Evolutionary conservation across 2,329 filamentous ascomycete species (phyloP).

Genomic region (Emericellopsis atlantica): DNA sequence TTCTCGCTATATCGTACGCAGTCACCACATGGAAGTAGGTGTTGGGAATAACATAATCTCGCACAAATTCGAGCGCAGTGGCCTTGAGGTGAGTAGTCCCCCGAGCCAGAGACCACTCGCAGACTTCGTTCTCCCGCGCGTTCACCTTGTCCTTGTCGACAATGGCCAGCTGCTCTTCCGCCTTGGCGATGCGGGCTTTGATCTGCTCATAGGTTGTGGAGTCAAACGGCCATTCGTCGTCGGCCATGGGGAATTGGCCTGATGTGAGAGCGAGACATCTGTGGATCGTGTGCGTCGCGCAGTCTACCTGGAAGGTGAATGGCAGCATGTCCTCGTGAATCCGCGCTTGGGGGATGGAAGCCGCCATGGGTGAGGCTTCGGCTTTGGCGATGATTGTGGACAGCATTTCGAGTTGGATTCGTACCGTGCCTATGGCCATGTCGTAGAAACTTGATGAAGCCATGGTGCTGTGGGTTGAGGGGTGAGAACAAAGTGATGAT

Average conservation of each 20-base stretch:
- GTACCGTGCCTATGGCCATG: too few relatives aligned
- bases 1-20: slow-evolving; percentile 47
- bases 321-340: slow-evolving; percentile 29
- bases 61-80: slow-evolving; percentile 26
- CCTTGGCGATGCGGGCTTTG: slow-evolving; percentile 18
- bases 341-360: slow-evolving; percentile 16
- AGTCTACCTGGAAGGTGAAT: slow-evolving; percentile 25
- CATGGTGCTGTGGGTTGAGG: too few relatives aligned
- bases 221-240: slow-evolving; percentile 18
- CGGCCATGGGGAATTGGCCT: slow-evolving; percentile 9
- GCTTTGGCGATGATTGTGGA: too few relatives aligned
- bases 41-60: slow-evolving; percentile 40
- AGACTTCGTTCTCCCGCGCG: slow-evolving; percentile 12
- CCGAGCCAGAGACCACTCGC: slow-evolving; percentile 15
- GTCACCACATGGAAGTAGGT: slow-evolving; percentile 51
- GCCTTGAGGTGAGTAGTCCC: slow-evolving; percentile 8
- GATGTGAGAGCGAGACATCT: slow-evolving; percentile 19
- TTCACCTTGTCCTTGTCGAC: slow-evolving; percentile 20
- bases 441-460: too few relatives aligned
- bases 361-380: slow-evolving; percentile 16
- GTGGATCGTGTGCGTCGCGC: slow-evolving; percentile 14
- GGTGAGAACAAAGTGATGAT: too few relatives aligned
- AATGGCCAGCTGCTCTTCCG: slow-evolving; percentile 14
- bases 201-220: slow-evolving; percentile 12
- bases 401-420: too few relatives aligned